Evolutionary conservation across 768 basidiomycete genomes (phyloP), one percentile per base, ranked within the genome.

Genomic region (Auriscalpium microsporum): DNA sequence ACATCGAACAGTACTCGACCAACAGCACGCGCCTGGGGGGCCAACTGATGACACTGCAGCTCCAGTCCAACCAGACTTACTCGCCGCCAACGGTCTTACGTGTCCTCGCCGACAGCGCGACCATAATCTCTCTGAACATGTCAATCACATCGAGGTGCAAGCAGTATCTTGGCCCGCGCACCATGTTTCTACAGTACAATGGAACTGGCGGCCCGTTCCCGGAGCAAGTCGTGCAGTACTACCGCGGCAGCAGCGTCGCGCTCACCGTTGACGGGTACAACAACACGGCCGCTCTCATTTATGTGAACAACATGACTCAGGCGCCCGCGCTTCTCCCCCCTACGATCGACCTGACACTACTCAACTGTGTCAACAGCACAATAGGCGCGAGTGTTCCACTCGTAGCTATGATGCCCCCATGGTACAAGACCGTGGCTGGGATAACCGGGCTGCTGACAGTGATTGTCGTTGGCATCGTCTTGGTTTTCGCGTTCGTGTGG

Each of bases 361-460:
- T 86, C 44, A 58, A 67, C 23, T 87, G 86, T 56, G 58, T 88
- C 48, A 88, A 88, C 58, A 58, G 67, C 33, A 87, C 86, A 2
- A 83, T 87, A 50, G 83, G 77, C 2, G 64, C 58, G n/a, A 75
- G 78, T 1, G 82, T 78, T 2, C 84, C 84, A 2, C 75, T 88
- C 6, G 66, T 85, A 5, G 4, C 28, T 4, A 28, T 28, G 7
- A 4, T 3, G 28, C 5, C 28, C 28, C 28, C 28, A 7, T 28
- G 28, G 28, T 28, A 28, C 28, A 28, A 4, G 28, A 28, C 28
- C 28, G 28, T 7, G 28, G 4, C 1, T 2, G 28, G 28, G 28
- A 28, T 28, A 28, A 5, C 7, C 2, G 28, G 7, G 1, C 7
- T 28, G 4, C 5, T 4, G 28, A 4, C 2, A 28, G 1, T 28